Evolutionary conservation across 164 flowering plant genomes (phyloP).

Genomic region (Magnolia officinalis): DNA sequence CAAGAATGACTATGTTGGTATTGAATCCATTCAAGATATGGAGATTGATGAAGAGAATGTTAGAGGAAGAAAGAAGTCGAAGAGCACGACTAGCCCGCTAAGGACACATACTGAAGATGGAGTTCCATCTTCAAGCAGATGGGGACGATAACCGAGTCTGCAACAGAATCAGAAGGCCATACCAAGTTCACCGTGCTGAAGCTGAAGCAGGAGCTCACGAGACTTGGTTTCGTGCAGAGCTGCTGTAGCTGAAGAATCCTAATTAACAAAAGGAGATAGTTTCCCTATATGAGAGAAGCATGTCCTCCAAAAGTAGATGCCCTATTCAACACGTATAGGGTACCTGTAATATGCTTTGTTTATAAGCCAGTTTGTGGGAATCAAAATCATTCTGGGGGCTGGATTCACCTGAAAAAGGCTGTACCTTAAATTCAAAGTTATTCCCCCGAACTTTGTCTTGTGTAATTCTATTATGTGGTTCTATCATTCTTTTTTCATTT

Average conservation of each 20-base stretch:
- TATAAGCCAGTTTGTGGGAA: slow-evolving; percentile 22
- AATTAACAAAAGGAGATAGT: slow-evolving; percentile 76
- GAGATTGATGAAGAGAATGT: slow-evolving; percentile 28
- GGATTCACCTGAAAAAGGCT: too few species aligned
- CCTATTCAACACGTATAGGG: slow-evolving; percentile 1
- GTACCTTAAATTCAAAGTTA: too few species aligned
- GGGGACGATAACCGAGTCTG: slow-evolving; percentile 47
- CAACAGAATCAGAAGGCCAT: slow-evolving; percentile 60
- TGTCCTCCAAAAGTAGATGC: slow-evolving; percentile 39
- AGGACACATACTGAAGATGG: slow-evolving; percentile 64
- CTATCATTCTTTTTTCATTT: too few species aligned
- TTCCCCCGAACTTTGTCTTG: too few species aligned
- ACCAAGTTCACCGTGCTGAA: slow-evolving; percentile 71
- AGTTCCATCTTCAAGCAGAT: slow-evolving; percentile 54
- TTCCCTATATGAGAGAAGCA: slow-evolving; percentile 77
- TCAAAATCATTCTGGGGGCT: not conserved
- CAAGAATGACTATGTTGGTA: slow-evolving; percentile 30
- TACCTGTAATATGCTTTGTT: not conserved
- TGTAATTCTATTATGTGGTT: too few species aligned
- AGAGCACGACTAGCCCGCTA: slow-evolving; percentile 68
- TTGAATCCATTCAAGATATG: slow-evolving; percentile 64
- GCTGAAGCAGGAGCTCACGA: slow-evolving; percentile 85
- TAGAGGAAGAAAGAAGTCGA: slow-evolving; percentile 56
- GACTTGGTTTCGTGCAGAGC: slow-evolving; percentile 71
- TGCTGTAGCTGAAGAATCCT: slow-evolving; percentile 72